These are phyloP conservation scores for Globisporangium echinulatum DNA, from an alignment of 352 stramenopile genomes.

Conservation along the genomic window DNA sequence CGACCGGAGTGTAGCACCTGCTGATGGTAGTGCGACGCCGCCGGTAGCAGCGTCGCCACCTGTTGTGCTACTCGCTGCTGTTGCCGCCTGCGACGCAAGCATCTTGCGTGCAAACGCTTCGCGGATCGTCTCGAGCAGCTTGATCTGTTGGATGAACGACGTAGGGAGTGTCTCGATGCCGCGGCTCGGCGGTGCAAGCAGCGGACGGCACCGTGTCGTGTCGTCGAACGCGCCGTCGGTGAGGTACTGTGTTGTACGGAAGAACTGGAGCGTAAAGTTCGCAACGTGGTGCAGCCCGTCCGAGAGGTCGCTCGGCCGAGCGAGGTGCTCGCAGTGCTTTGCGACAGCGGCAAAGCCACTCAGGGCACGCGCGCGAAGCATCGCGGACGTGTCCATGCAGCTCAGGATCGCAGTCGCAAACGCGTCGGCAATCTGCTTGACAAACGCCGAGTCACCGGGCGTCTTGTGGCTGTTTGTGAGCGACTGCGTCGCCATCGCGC, in stretches of 20 bases:
- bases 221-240: constrained; percentile 54
- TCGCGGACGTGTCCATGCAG: constrained; percentile 61
- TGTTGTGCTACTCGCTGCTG: constrained; percentile 4
- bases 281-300: constrained; percentile 60
- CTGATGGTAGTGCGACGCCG: too few relatives aligned
- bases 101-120: constrained; percentile 25
- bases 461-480: constrained; percentile 58
- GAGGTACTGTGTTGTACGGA: constrained; percentile 57
- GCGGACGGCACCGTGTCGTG: constrained; percentile 42
- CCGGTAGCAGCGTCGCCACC: background rate
- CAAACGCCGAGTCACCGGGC: constrained; percentile 44
- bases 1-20: background rate
- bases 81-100: constrained; percentile 5
- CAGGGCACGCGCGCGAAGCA: constrained; percentile 45
- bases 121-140: constrained; percentile 57
- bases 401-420: constrained; percentile 72
- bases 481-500: constrained; percentile 70
- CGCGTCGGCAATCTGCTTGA: constrained; percentile 65
- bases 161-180: constrained; percentile 51
- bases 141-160: constrained; percentile 71
- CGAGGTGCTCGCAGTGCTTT: constrained; percentile 33
- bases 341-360: constrained; percentile 50
- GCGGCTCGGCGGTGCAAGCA: constrained; percentile 32
- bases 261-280: constrained; percentile 75
- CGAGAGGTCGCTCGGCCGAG: constrained; percentile 51